Evolutionary conservation across 192 early-diverging fungal species (phyloP), one percentile per base, ranked within the genome.

Genomic region (Coemansia sp.): DNA sequence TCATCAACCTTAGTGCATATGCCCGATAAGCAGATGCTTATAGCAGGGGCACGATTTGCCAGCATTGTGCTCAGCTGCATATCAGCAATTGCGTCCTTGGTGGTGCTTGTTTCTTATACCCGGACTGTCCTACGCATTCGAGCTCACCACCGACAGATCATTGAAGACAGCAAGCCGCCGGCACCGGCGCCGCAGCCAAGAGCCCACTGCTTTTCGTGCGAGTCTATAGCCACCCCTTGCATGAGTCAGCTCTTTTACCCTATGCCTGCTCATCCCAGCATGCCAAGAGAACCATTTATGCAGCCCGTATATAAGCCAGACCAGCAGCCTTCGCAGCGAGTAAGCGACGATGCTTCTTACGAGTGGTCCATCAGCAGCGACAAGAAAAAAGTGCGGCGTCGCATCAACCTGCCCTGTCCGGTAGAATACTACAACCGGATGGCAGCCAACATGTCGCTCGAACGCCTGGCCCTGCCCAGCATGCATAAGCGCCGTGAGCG

Each of bases 91-190:
- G 60, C 66, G 0, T 76, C 72, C 8, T 54, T 69, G 0, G 21
- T 76, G 2, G 72, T 76, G 3, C 48, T 76, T 3, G 31, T 69
- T 6, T 76, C 72, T 3, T 76, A 69, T 36, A 53, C 64, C 7
- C 66, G 66, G 17, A 60, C 58, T 30, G 50, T 65, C 11, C 21
- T 59, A 2, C 53, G 53, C 40, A 68, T 65, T 18, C 66, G 66
- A 4, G 62, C 72, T 1, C 72, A 76, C 38, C 72, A 76, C 30
- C 65, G 66, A 26, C 58, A 44, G 40, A 68, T 76, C 21, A 62
- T 76, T 14, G 45, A 64, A 6, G 60, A 45, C 40, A 41, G 40
- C 40, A 41, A 41, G 14, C 40, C 40, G n/a, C 14, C 4, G 5
- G 40, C 40, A 16, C 15, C 15, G 14, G 2, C 46, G 36, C 26